phyloP scores from a whole-genome alignment of 164 flowering plant genomes.

The Aristolochia fimbriata region DNA sequence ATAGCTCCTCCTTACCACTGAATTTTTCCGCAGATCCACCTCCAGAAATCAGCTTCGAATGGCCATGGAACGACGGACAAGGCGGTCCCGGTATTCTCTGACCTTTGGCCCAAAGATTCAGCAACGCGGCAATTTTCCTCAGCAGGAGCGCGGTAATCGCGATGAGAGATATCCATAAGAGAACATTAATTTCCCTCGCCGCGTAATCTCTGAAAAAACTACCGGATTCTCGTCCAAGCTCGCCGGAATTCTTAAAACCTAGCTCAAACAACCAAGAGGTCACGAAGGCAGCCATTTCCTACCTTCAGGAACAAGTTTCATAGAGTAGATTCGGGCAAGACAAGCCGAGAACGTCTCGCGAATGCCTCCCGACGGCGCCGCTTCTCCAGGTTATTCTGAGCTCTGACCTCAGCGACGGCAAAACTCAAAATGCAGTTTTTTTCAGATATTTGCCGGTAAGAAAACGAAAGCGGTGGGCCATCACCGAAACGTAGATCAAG shows the following conservation, averaged over 20 bases:
- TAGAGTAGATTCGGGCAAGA: too few species aligned
- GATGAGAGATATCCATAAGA: constrained; percentile 44
- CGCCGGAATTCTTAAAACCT: neutral
- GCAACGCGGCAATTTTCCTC: constrained; percentile 15
- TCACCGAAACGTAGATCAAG: too few species aligned
- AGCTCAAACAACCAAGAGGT: neutral
- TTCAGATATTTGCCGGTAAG: too few species aligned
- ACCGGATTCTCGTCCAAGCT: neutral
- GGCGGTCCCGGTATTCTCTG: constrained; percentile 42
- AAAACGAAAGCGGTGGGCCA: too few species aligned
- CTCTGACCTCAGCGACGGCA: too few species aligned
- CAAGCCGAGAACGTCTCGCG: too few species aligned
- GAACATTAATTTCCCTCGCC: constrained; percentile 29
- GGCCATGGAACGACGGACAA: constrained; percentile 42
- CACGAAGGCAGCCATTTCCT: neutral
- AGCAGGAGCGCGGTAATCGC: constrained; percentile 26
- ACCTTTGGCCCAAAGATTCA: constrained; percentile 31
- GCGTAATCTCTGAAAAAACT: constrained; percentile 26
- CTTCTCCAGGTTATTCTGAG: too few species aligned
- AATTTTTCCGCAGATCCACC: constrained; percentile 13
- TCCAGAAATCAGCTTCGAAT: constrained; percentile 23
- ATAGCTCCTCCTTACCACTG: constrained; percentile 6
- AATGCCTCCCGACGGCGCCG: too few species aligned
- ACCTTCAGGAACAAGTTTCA: too few species aligned
- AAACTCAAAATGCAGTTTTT: too few species aligned